phyloP scores from a whole-genome alignment of 352 stramenopile species.

The Phytophthora agathidicida region DNA sequence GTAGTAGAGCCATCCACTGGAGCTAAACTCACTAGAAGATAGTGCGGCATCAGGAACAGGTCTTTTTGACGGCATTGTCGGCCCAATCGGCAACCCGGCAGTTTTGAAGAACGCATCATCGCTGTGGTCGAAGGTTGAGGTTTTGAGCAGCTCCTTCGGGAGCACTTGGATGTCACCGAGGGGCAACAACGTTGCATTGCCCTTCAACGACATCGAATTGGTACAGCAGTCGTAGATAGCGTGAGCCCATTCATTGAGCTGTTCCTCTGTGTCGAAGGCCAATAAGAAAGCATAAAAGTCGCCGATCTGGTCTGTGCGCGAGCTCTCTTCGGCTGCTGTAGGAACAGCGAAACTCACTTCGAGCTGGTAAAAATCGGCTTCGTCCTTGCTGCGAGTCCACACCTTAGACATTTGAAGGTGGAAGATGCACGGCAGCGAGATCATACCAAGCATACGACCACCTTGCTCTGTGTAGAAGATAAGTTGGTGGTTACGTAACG shows the following conservation, averaged over 20 bases:
- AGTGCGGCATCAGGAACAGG: conserved; percentile 17
- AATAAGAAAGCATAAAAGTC: conserved; percentile 83
- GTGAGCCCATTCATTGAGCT: conserved; percentile 75
- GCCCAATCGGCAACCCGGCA: conserved; percentile 28
- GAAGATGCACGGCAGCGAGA: conserved; percentile 84
- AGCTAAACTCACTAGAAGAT: conserved; percentile 58
- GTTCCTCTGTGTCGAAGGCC: conserved; percentile 77
- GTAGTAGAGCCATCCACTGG: conserved; percentile 87
- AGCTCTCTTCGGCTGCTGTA: conserved; percentile 59
- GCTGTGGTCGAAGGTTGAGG: conserved; percentile 67
- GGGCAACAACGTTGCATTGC: conserved; percentile 57
- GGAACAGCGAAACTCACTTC: conserved; percentile 85
- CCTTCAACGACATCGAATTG: conserved; percentile 88
- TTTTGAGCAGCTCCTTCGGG: conserved; percentile 88
- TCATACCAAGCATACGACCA: conserved; percentile 72
- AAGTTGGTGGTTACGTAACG: conserved; percentile 83
- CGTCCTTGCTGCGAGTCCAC: conserved; percentile 62
- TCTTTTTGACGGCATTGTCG: conserved; percentile 18
- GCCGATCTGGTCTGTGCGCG: conserved; percentile 69
- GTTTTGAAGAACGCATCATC: conserved; percentile 46
- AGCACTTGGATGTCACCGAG: conserved; percentile 80
- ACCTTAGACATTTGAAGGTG: conserved; percentile 85
- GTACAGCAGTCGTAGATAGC: conserved; percentile 88
- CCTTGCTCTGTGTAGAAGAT: conserved; percentile 78
- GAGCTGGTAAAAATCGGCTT: conserved; percentile 85